Conservation (phyloP, 768 basidiomycete species). For the Albatrellus ellisii region DNA sequence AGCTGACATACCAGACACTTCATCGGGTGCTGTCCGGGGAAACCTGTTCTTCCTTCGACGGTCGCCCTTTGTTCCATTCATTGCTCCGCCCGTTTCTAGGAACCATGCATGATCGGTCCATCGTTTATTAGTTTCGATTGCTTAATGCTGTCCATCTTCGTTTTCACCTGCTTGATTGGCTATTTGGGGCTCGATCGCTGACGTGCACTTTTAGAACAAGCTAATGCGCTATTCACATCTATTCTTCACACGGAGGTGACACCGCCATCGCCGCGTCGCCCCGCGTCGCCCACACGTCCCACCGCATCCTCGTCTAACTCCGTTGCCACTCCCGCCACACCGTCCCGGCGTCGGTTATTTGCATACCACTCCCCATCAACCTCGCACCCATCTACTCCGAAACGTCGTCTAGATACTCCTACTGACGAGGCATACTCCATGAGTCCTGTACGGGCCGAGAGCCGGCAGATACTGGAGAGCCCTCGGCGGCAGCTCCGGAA, state of each 20-base stretch:
- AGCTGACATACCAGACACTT: too few relatives aligned
- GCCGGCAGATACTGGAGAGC: constrained; percentile 69
- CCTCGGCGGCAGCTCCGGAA: constrained; percentile 70
- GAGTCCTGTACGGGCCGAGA: constrained; percentile 78
- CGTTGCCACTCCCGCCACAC: constrained; percentile 26
- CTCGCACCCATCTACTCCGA: constrained; percentile 40
- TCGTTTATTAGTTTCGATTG: too few relatives aligned
- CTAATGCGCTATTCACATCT: constrained; percentile 68
- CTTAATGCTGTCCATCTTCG: too few relatives aligned
- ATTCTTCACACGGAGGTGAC: constrained; percentile 71
- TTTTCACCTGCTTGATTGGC: too few relatives aligned
- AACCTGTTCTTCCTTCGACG: too few relatives aligned
- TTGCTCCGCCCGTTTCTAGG: too few relatives aligned
- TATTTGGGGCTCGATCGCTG: constrained; percentile 13
- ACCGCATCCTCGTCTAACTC: constrained; percentile 16
- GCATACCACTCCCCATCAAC: constrained; percentile 48
- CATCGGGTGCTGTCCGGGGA: too few relatives aligned
- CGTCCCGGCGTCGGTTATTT: constrained; percentile 48
- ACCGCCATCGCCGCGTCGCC: constrained; percentile 47
- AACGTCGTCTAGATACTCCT: constrained; percentile 62
- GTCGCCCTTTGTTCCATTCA: too few relatives aligned
- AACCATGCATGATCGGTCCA: too few relatives aligned
- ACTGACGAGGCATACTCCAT: constrained; percentile 83
- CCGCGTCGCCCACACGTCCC: constrained; percentile 38
- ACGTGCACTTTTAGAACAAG: constrained; percentile 45